phyloP scores from a whole-genome alignment of 1,284 basidiomycete genomes.

The Somion occarium region DNA sequence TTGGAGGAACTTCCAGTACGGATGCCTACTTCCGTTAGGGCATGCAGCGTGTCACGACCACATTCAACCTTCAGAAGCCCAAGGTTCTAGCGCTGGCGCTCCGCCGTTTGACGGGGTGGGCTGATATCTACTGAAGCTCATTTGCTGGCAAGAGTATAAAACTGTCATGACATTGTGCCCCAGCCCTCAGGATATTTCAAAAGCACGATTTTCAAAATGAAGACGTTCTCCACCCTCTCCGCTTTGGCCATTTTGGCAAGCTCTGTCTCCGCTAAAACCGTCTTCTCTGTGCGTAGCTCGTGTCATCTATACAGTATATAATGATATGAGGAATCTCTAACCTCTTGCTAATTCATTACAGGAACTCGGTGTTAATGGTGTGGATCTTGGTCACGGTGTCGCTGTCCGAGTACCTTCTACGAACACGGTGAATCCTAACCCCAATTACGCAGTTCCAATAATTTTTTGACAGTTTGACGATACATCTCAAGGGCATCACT shows the following conservation, averaged over 20 bases:
- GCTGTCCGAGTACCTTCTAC: conserved; percentile 35
- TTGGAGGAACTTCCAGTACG: not conserved
- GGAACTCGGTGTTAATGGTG: conserved; percentile 32
- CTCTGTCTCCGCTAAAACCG: conserved; percentile 30
- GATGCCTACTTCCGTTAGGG: not conserved
- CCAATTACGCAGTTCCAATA: too few species aligned
- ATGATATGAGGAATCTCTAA: not conserved
- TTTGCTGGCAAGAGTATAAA: not conserved
- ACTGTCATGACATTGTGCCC: not conserved
- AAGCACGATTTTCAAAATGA: conserved; percentile 4
- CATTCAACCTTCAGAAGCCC: not conserved
- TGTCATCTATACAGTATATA: too few species aligned
- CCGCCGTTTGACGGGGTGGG: not conserved
- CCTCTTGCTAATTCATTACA: conserved; percentile 14
- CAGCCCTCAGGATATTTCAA: not conserved
- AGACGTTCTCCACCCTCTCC: conserved; percentile 1
- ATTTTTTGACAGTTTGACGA: too few species aligned
- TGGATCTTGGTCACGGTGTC: conserved; percentile 33
- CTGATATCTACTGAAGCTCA: not conserved
- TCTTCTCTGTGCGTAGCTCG: conserved; percentile 30
- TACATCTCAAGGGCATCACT: conserved; percentile 36
- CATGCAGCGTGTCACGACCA: not conserved
- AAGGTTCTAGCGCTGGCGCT: not conserved
- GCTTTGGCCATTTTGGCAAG: conserved; percentile 24
- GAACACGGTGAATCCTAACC: conserved; percentile 32